Base-by-base conservation (phyloP, 441 rosid genomes). In the Corymbia citriodora region DNA sequence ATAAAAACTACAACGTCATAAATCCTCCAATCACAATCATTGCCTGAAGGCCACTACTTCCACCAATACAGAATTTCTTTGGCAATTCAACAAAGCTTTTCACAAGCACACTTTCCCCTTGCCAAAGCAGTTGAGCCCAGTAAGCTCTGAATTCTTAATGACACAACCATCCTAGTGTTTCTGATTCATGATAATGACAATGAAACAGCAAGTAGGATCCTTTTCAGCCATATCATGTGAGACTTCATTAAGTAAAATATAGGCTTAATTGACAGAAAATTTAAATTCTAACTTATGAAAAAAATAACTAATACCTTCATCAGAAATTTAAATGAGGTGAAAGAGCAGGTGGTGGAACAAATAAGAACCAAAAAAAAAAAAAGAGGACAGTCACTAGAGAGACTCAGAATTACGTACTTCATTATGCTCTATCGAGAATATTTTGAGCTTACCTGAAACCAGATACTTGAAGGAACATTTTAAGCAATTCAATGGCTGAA, bases 391-490 rank as follows among this genome's bases (percentile, higher is more conserved):
- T 14, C 31, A 17, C 18, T 21, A 21, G 49, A 31, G 88, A 87
- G 88, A 87, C 48, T 45, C 52, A 79, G 85, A 79, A 79, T 45
- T 79, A 79, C n/a, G 3, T 79, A 79, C n/a, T 48, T 45, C 52
- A 12, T 23, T 13, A 79, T 87, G 70, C 88, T 87, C 88, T 54
- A 7, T 87, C 17, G 18, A 87, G 65, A 48, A 55, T 31, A 54
- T 33, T 6, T 50, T 55, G 54, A 87, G 88, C 93, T 92, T 91
- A 97, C 99, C 97, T 93, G 91, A 93, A 90, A 87, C 98, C 98
- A 11, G 93, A 90, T 45, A 94, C 93, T 89, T 96, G 96, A 91
- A 98, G 97, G 92, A 98, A 98, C 99, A 98, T 98, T 92, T 94
- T 96, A 87, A 98, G 93, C 90, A 98, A 93, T 93, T 96, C 99